Evolutionary conservation across 2,329 filamentous ascomycete species (phyloP).

Genomic region (Bipolaris sorokiniana): DNA sequence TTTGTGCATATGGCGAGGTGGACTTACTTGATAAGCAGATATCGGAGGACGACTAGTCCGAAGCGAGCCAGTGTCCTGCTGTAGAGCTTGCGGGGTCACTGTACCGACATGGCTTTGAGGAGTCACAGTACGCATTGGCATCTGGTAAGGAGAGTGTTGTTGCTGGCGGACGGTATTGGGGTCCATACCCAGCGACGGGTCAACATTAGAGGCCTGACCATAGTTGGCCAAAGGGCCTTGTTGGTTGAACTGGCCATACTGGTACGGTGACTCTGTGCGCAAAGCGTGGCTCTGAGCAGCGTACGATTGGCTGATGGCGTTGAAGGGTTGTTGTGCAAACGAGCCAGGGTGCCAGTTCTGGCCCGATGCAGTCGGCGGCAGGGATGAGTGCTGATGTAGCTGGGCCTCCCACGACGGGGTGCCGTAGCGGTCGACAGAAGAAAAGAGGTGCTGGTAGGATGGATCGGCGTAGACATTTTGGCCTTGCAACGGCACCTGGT

Average conservation of each 20-base stretch:
- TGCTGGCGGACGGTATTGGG: constrained; percentile 36
- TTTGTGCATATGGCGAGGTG: neutral
- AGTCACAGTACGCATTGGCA: constrained; percentile 31
- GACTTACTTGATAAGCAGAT: constrained; percentile 42
- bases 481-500: constrained; percentile 39
- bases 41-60: constrained; percentile 28
- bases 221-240: constrained; percentile 31
- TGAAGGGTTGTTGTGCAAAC: constrained; percentile 38
- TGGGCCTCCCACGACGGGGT: constrained; percentile 41
- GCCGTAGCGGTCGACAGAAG: constrained; percentile 39
- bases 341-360: constrained; percentile 39
- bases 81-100: constrained; percentile 41
- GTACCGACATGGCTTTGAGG: constrained; percentile 34
- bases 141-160: constrained; percentile 41
- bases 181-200: constrained; percentile 36
- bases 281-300: constrained; percentile 27
- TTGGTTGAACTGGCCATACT: constrained; percentile 41
- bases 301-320: constrained; percentile 32
- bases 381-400: constrained; percentile 30
- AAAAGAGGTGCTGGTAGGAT: constrained; percentile 38
- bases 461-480: constrained; percentile 45
- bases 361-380: constrained; percentile 23
- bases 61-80: constrained; percentile 27
- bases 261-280: constrained; percentile 41
- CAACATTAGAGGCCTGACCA: constrained; percentile 35